Conservation (phyloP, 495 filamentous ascomycete genomes). For the Sordaria brevicollis region DNA sequence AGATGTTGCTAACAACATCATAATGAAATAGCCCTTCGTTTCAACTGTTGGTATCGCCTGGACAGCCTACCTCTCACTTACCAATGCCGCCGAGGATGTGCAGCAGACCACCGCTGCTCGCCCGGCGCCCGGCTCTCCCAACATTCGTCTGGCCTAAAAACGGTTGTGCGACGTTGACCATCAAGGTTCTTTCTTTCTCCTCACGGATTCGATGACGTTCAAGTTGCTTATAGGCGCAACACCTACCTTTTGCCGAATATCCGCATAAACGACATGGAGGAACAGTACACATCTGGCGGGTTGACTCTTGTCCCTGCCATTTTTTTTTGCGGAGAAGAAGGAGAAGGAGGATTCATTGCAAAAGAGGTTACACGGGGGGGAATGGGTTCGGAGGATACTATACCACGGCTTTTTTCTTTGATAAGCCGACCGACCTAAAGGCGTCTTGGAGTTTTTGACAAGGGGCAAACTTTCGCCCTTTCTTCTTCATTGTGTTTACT, state of each 20-base stretch:
- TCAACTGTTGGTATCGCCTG: slow-evolving; percentile 95
- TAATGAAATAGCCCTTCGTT: slow-evolving; percentile 68
- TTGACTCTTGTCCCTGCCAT: not conserved
- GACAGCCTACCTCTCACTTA: slow-evolving; percentile 96
- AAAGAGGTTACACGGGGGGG: not conserved
- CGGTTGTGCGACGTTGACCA: not conserved
- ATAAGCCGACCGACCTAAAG: not conserved
- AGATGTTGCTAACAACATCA: not conserved
- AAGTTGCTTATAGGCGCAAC: not conserved
- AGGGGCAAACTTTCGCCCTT: not conserved
- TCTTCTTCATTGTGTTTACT: not conserved
- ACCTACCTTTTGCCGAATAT: not conserved
- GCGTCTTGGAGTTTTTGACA: not conserved
- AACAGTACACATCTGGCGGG: not conserved
- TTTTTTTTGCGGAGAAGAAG: not conserved
- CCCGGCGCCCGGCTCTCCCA: slow-evolving; percentile 21
- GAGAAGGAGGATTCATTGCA: no score
- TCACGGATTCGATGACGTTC: not conserved
- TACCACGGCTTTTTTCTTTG: not conserved
- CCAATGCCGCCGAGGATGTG: slow-evolving; percentile 72
- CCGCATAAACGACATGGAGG: not conserved
- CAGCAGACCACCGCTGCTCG: slow-evolving; percentile 1
- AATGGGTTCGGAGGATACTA: not conserved
- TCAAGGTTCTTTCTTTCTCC: not conserved
- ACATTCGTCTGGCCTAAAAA: slow-evolving; percentile 16